A percentile compares a stretch with the other conserved stretches of the same genome.
phyloP scores from a whole-genome alignment of 257 asterid genomes.

The Agastache rugosa region DNA sequence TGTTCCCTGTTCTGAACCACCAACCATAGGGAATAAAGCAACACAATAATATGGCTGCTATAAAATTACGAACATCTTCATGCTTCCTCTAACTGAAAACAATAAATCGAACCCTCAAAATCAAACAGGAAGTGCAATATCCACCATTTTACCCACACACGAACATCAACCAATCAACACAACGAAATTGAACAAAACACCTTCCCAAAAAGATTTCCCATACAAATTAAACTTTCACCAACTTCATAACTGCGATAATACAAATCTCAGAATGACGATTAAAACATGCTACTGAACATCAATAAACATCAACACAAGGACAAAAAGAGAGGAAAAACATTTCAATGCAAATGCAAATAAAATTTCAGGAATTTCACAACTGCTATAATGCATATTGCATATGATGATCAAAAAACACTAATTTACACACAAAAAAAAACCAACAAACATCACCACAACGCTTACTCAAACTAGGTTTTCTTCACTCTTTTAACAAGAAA shows the following conservation, averaged over 20 bases:
- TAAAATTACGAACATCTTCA: not conserved
- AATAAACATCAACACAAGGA: not conserved
- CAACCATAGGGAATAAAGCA: not conserved
- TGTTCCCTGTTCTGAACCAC: not conserved
- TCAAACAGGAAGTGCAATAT: constrained; percentile 12
- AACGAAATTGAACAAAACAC: constrained; percentile 15
- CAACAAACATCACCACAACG: not conserved
- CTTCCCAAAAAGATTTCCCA: not conserved
- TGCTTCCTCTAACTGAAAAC: not conserved
- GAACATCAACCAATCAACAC: constrained; percentile 10
- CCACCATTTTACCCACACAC: not conserved
- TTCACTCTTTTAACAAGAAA: not conserved
- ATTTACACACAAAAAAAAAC: not conserved
- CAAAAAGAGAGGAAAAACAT: not conserved
- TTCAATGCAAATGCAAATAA: not conserved
- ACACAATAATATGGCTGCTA: not conserved
- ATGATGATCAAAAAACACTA: not conserved
- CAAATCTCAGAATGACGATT: not conserved
- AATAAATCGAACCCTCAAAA: not conserved
- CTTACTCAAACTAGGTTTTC: not conserved
- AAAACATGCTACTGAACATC: constrained; percentile 20
- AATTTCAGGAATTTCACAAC: not conserved
- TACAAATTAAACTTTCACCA: not conserved
- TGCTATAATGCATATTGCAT: not conserved
- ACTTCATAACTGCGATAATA: not conserved